Evolutionary conservation across 345 rosid species (phyloP).

Genomic region (Eucalyptus marginata): DNA sequence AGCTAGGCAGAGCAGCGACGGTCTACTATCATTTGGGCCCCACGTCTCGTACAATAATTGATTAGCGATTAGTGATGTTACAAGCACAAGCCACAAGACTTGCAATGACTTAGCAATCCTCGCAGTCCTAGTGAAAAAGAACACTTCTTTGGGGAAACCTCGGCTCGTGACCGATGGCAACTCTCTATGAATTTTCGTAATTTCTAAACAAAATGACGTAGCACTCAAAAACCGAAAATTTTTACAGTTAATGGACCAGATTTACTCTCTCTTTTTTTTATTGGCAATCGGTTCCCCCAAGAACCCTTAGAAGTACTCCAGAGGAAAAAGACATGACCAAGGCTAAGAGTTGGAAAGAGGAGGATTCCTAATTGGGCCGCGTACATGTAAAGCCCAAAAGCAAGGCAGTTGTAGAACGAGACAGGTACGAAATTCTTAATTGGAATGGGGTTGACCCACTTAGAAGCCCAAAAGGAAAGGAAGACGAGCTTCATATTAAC

Average conservation of each 20-base stretch:
- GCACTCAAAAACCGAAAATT: rapidly evolving
- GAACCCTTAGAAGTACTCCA: neutral
- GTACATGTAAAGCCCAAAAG: neutral
- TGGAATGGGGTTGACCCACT: neutral
- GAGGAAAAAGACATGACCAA: neutral
- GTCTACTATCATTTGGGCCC: neutral
- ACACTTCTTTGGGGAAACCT: neutral
- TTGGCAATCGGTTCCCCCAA: neutral
- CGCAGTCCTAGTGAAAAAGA: neutral
- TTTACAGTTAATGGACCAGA: neutral
- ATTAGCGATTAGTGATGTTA: neutral
- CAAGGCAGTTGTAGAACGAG: neutral
- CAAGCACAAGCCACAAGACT: neutral
- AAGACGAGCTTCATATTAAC: neutral
- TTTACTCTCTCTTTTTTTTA: neutral
- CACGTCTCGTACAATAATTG: neutral
- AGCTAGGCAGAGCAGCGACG: neutral
- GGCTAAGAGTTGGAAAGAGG: neutral
- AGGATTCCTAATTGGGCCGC: neutral
- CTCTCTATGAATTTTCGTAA: neutral
- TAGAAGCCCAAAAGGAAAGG: neutral
- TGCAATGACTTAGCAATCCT: neutral
- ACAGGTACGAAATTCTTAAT: neutral
- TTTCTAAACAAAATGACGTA: neutral
- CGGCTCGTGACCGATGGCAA: neutral